Base-by-base conservation (phyloP, 2,329 filamentous ascomycete species). In the Epichloe glyceriae region DNA sequence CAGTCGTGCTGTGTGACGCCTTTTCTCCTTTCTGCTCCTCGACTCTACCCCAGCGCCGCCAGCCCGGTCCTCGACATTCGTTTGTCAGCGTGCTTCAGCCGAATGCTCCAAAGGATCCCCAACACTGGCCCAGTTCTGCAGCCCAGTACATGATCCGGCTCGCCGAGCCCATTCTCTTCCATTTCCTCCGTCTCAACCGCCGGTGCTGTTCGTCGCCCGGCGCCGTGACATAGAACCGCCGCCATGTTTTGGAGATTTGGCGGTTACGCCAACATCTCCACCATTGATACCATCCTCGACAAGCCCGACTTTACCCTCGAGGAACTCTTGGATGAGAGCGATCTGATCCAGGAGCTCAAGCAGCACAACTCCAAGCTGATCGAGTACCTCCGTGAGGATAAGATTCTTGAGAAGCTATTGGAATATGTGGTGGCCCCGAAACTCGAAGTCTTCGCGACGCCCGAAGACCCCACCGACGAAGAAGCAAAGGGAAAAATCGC, bases 181-280 rank as follows among this genome's bases (percentile, higher is more conserved):
- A 15, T 45, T 46, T 50, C 55, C 50, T 53, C 53, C 56, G 53
- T 52, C 55, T 57, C 56, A 17, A 57, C 56, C 59, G 60, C 63
- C 62, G 62, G 60, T 61, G 62, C 61, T 53, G 53, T 53, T 52
- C 53, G 54, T 60, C 56, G 56, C 60, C 60, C 62, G 60, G 65
- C 59, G 63, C 61, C 57, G 62, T 62, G 60, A 61, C 59, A 54
- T 57, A 61, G 58, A 55, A 51, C 61, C 62, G 66, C 64, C 83
- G 91, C 70, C 75, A 98, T 98, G 93, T 98, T 98, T 73, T 98
- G 93, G 93, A 86, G 91, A 73, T 98, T 97, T 78, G 91, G 93
- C 78, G 89, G 89, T 65, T 97, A 97, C 78, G 88, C 90, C 76
- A 95, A 88, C 78, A 86, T 95, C 71, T 96, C 91, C 62, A 86